These are phyloP conservation scores for Tardiomyces depauwii DNA, from an alignment of 1,139 yeast species.

Conservation along the genomic window DNA sequence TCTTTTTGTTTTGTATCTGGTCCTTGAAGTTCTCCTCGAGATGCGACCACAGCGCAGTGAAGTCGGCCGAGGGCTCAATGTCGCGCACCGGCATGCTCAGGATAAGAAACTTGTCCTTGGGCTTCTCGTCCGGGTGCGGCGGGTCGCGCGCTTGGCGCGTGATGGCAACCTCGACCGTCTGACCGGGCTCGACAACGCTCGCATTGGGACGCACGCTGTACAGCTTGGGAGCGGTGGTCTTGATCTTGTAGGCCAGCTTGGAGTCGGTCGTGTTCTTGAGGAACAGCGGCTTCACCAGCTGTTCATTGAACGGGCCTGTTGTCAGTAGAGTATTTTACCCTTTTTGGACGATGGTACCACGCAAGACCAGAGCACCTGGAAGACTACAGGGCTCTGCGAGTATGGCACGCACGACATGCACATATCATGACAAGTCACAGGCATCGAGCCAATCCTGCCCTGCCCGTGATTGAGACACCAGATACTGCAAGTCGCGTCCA, in stretches of 20 bases:
- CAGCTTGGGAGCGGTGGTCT: constrained; percentile 94
- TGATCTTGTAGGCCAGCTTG: constrained; percentile 83
- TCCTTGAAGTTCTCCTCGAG: constrained; percentile 8
- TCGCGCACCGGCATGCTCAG: constrained; percentile 70
- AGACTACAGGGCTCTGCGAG: too few species aligned
- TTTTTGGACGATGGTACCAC: too few species aligned
- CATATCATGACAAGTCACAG: too few species aligned
- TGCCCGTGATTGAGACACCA: too few species aligned
- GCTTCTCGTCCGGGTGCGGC: constrained; percentile 59
- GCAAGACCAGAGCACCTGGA: too few species aligned
- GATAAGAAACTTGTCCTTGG: constrained; percentile 86
- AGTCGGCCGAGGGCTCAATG: constrained; percentile 5
- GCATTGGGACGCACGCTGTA: constrained; percentile 97
- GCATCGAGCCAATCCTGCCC: too few species aligned
- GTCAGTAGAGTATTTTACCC: not conserved
- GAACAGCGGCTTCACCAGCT: constrained; percentile 57
- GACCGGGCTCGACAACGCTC: constrained; percentile 66
- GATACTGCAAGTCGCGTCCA: too few species aligned
- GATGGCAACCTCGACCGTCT: constrained; percentile 60
- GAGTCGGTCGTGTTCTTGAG: constrained; percentile 53
- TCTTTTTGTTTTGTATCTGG: constrained; percentile 37
- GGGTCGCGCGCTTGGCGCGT: constrained; percentile 78
- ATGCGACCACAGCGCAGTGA: constrained; percentile 10
- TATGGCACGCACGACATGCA: too few species aligned
- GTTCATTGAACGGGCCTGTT: constrained; percentile 49